Conservation (phyloP, 1,284 basidiomycete species). For the Pterula multifida region DNA sequence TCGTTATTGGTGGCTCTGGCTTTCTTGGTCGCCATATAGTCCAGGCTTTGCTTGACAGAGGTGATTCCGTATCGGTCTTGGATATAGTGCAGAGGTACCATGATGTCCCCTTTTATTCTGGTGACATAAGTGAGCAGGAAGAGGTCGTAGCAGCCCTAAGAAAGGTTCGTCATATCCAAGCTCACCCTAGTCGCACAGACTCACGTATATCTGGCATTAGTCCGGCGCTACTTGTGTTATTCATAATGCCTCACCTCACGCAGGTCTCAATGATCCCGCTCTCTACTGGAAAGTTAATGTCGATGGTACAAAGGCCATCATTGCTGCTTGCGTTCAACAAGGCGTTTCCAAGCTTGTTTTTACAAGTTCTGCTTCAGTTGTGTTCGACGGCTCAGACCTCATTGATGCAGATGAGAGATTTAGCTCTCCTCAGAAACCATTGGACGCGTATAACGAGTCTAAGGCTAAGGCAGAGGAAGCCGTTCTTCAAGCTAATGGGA, state of each 20-base stretch:
- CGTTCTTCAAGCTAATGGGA: slow-evolving; percentile 79
- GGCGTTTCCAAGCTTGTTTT: slow-evolving; percentile 85
- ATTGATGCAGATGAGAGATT: slow-evolving; percentile 87
- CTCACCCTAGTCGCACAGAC: slow-evolving; percentile 5
- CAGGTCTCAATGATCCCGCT: slow-evolving; percentile 56
- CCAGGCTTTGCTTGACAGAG: slow-evolving; percentile 65
- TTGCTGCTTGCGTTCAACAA: slow-evolving; percentile 65
- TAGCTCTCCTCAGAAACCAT: slow-evolving; percentile 59
- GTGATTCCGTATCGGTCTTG: slow-evolving; percentile 74
- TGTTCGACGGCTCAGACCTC: slow-evolving; percentile 78
- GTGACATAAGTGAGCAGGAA: slow-evolving; percentile 72
- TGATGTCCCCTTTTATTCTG: slow-evolving; percentile 78
- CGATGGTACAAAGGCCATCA: slow-evolving; percentile 78
- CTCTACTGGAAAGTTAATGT: slow-evolving; percentile 94
- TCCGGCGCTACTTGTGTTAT: slow-evolving; percentile 81
- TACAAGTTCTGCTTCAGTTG: slow-evolving; percentile 90
- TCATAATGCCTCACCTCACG: slow-evolving; percentile 90
- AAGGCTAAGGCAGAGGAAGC: slow-evolving; percentile 86
- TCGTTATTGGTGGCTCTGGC: slow-evolving; percentile 87
- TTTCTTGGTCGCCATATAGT: slow-evolving; percentile 90
- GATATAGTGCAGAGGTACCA: slow-evolving; percentile 85
- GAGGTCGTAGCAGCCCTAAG: slow-evolving; percentile 61
- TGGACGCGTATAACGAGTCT: slow-evolving; percentile 95
- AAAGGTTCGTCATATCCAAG: slow-evolving; percentile 39
- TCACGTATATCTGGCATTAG: slow-evolving; percentile 24